Evolutionary conservation across 2,329 filamentous ascomycete genomes (phyloP), one percentile per base, ranked within the genome.

Genomic region (Arachnopeziza araneosa): DNA sequence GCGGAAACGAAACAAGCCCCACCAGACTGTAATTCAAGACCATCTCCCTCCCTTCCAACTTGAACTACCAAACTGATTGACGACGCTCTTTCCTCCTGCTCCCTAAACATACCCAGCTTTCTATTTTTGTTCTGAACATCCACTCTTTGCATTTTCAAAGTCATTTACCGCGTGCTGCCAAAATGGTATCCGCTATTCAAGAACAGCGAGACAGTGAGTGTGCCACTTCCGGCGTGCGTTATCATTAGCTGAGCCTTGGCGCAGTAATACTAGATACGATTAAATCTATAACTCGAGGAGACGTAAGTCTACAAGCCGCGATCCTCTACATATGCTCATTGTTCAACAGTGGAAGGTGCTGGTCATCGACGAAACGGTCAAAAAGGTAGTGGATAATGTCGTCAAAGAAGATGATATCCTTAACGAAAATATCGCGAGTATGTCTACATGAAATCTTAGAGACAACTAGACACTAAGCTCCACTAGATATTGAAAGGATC

Each of bases 371-470:
- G 87, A 90, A 67, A 82, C 80, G 59, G 93, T 91, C 73, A 87
- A 88, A 74, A 93, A 89, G 75, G 83, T 99, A 69, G 83, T 99
- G 69, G 88, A 96, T 76, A 96, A 93, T 80, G 89, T 91, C 53
- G 85, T 93, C 73, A 93, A 91, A 71, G 90, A 97, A 79, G 93
- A 99, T 84, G 91, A 97, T 71, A 96, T 99, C 67, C 88, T 99
- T 77, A 96, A 96, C 74, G 86, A 92, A 76, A 96, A 96, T 74
- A 90, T 99, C 75, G 93, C 93, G 67, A 96, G 93, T 96, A 69
- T 52, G 71, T 70, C 24, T 53, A 21, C 19, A 21, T n/a, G 21
- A 19, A 7, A 17, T 36, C 30, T 24, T 22, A 24, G 19, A 22
- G 22, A 30, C 24, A 50, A 55, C 50, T 17, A 56, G 51, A 50